Evolutionary conservation across 2,329 filamentous ascomycete genomes (phyloP).

Genomic region (Cryoendolithus antarcticus): DNA sequence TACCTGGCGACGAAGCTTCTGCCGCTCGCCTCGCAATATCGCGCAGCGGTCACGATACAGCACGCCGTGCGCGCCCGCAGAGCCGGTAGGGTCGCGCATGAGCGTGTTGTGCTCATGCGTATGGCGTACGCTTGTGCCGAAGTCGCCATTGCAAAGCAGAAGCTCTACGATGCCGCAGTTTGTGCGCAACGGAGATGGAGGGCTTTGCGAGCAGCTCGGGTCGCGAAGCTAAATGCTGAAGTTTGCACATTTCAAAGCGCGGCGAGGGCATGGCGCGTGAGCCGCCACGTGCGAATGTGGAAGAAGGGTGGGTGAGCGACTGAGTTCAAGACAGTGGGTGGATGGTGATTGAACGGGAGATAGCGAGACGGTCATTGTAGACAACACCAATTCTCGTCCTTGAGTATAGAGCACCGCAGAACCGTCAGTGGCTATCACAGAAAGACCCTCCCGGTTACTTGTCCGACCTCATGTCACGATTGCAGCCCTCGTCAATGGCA

Average conservation of each 20-base stretch:
- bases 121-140: constrained; percentile 35
- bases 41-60: constrained; percentile 43
- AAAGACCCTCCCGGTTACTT: too few species aligned
- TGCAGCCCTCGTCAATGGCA: too few species aligned
- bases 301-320: constrained; percentile 10
- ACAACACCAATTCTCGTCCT: too few species aligned
- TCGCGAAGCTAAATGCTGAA: constrained; percentile 24
- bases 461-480: too few species aligned
- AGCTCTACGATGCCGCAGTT: constrained; percentile 30
- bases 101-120: constrained; percentile 27
- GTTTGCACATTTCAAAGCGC: constrained; percentile 31
- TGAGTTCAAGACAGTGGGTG: too few species aligned
- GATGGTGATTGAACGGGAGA: too few species aligned
- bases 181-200: constrained; percentile 35
- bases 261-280: constrained; percentile 29
- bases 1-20: constrained; percentile 49
- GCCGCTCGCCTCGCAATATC: constrained; percentile 34
- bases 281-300: constrained; percentile 20
- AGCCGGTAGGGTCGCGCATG: constrained; percentile 18
- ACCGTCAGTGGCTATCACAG: too few species aligned
- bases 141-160: constrained; percentile 33
- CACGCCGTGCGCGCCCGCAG: constrained; percentile 34
- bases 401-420: too few species aligned
- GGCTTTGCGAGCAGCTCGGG: constrained; percentile 24
- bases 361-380: too few species aligned